Conservation (phyloP, 495 filamentous ascomycete species). For the Aspergillus sclerotiicarbonarius region DNA sequence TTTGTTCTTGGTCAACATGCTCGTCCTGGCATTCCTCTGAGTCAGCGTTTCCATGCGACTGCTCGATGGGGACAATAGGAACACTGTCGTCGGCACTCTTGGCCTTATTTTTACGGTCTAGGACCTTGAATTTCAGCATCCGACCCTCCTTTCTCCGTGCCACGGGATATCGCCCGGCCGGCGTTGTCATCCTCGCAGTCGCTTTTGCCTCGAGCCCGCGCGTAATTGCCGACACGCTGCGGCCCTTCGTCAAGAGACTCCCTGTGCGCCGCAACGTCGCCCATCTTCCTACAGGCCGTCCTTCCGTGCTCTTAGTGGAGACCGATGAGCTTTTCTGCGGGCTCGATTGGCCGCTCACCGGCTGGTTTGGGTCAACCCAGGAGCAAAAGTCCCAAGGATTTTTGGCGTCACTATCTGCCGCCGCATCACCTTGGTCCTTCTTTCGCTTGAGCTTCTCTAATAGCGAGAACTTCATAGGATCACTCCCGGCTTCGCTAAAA, state of each 20-base stretch:
- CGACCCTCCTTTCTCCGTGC: slow-evolving; percentile 14
- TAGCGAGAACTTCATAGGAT: slow-evolving; percentile 25
- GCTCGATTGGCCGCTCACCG: slow-evolving; percentile 5
- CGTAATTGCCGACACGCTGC: slow-evolving; percentile 17
- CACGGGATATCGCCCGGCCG: slow-evolving; percentile 11
- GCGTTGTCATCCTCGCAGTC: slow-evolving; percentile 9
- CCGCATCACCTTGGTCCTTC: slow-evolving; percentile 6
- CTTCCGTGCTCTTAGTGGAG: slow-evolving; percentile 10
- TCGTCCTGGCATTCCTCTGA: neutral
- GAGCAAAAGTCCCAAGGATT: slow-evolving; percentile 22
- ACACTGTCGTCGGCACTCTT: slow-evolving; percentile 5
- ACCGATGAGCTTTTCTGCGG: neutral
- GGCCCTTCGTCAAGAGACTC: slow-evolving; percentile 18
- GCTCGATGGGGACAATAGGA: slow-evolving; percentile 6
- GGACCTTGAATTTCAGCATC: slow-evolving; percentile 12
- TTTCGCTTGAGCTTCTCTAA: slow-evolving; percentile 26
- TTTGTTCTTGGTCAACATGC: neutral
- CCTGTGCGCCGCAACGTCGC: slow-evolving; percentile 16
- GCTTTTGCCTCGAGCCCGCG: slow-evolving; percentile 19
- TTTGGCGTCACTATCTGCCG: slow-evolving; percentile 1
- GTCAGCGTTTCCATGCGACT: neutral
- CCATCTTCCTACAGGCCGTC: slow-evolving; percentile 10
- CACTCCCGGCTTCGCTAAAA: slow-evolving; percentile 12
- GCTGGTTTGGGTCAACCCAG: slow-evolving; percentile 13
- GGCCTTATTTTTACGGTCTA: slow-evolving; percentile 10